These are phyloP conservation scores for Beauveria sp. DNA, from an alignment of 2,329 filamentous ascomycete species.

Conservation along the genomic window DNA sequence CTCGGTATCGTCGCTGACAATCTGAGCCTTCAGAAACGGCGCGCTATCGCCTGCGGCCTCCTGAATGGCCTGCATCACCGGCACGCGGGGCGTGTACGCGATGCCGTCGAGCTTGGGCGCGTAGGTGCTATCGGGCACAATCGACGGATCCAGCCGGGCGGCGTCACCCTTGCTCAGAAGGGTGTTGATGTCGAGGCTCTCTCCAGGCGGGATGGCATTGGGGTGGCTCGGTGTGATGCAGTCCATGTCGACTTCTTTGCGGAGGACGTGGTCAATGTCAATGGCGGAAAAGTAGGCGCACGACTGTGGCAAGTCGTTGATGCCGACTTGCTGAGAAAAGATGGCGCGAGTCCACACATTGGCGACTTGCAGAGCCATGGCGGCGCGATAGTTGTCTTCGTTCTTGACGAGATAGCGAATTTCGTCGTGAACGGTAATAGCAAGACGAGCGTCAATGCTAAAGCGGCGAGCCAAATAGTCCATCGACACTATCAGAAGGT, in stretches of 20 bases:
- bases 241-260: conserved; percentile 97
- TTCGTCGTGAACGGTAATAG: conserved; percentile 95
- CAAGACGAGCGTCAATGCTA: conserved; percentile 74
- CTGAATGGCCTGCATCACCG: conserved; percentile 71
- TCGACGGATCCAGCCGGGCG: conserved; percentile 60
- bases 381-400: conserved; percentile 77
- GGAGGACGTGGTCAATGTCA: conserved; percentile 89
- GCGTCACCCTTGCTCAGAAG: conserved; percentile 64
- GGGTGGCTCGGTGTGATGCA: conserved; percentile 86
- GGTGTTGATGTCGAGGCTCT: conserved; percentile 74
- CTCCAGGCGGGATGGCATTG: conserved; percentile 70
- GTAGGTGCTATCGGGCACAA: conserved; percentile 43
- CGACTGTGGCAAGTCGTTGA: conserved; percentile 85
- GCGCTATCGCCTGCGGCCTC: conserved; percentile 38
- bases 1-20: conserved; percentile 65
- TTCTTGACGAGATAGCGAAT: conserved; percentile 87
- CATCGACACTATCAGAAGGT: conserved; percentile 89
- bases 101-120: conserved; percentile 56
- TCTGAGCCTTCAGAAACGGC: conserved; percentile 76
- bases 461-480: conserved; percentile 83
- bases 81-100: conserved; percentile 59
- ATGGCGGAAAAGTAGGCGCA: conserved; percentile 95
- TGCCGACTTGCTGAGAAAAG: conserved; percentile 95
- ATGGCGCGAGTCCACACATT: conserved; percentile 97
- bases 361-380: conserved; percentile 86